phyloP scores from a whole-genome alignment of 495 filamentous ascomycete species.

The Penicillium egyptiacum region DNA sequence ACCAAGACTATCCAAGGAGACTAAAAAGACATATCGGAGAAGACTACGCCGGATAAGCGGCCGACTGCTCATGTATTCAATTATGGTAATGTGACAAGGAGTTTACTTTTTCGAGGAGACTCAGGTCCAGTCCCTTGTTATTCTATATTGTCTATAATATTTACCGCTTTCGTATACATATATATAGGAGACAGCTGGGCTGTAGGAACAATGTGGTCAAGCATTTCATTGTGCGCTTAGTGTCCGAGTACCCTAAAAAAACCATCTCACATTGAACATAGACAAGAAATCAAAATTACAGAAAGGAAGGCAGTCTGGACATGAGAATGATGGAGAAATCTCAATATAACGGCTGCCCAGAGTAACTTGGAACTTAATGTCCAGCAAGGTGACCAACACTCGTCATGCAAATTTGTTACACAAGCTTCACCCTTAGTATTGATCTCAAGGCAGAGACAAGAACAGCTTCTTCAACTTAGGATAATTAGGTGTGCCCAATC shows the following conservation, averaged over 20 bases:
- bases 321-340: not conserved
- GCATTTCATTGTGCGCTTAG: not conserved
- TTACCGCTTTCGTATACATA: too few species aligned
- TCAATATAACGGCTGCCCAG: not conserved
- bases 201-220: not conserved
- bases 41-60: too few species aligned
- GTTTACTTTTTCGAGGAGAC: too few species aligned
- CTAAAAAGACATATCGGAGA: too few species aligned
- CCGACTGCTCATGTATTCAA: too few species aligned
- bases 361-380: not conserved
- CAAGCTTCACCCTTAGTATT: not conserved
- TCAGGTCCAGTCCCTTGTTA: too few species aligned
- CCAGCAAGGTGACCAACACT: not conserved
- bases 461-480: constrained; percentile 47
- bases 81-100: too few species aligned
- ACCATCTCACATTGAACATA: not conserved
- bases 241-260: too few species aligned
- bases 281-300: not conserved
- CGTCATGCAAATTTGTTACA: not conserved
- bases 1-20: too few species aligned
- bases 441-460: constrained; percentile 30
- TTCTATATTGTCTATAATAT: too few species aligned
- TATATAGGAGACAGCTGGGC: not conserved
- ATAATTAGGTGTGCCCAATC: constrained; percentile 56
- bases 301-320: not conserved